Percentiles rank a stretch among this genome's conserved stretches.
Conservation (phyloP, 768 basidiomycete species). For the Lactarius quietus region DNA sequence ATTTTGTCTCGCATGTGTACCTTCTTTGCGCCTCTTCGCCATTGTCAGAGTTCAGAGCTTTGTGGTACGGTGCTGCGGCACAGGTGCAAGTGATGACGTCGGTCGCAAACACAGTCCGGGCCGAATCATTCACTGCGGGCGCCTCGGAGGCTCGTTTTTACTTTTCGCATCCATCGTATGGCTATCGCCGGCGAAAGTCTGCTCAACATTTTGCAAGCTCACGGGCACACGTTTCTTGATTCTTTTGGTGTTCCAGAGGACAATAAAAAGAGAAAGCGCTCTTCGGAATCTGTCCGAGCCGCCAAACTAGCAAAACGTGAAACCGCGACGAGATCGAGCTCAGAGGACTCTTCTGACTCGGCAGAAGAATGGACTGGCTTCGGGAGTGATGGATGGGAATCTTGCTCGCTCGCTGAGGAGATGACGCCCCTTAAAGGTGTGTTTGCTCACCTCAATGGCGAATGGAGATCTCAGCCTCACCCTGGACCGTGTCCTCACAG, state of each 20-base stretch:
- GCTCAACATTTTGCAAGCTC: constrained; percentile 42
- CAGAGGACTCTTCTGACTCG: constrained; percentile 1
- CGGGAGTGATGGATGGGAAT: constrained; percentile 16
- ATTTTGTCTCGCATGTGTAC: neutral
- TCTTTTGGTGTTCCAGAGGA: constrained; percentile 36
- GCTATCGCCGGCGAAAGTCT: constrained; percentile 32
- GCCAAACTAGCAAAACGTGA: constrained; percentile 10
- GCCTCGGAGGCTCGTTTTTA: too few species aligned
- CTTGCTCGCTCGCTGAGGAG: neutral
- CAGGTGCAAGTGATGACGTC: too few species aligned
- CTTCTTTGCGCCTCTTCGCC: constrained; percentile 10
- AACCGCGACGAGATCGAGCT: neutral
- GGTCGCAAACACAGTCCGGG: neutral
- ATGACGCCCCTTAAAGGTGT: constrained; percentile 14
- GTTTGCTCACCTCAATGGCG: neutral
- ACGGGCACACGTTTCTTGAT: constrained; percentile 45
- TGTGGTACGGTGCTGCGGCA: neutral
- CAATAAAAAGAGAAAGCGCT: constrained; percentile 28
- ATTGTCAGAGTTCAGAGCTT: constrained; percentile 3
- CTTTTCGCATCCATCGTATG: neutral
- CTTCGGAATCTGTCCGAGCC: neutral
- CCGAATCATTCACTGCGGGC: neutral
- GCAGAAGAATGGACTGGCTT: constrained; percentile 46
- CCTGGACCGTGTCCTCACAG: constrained; percentile 43
- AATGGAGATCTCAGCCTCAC: constrained; percentile 3